Evolutionary conservation across 2,329 filamentous ascomycete genomes (phyloP).

Genomic region (Pyricularia sp.): DNA sequence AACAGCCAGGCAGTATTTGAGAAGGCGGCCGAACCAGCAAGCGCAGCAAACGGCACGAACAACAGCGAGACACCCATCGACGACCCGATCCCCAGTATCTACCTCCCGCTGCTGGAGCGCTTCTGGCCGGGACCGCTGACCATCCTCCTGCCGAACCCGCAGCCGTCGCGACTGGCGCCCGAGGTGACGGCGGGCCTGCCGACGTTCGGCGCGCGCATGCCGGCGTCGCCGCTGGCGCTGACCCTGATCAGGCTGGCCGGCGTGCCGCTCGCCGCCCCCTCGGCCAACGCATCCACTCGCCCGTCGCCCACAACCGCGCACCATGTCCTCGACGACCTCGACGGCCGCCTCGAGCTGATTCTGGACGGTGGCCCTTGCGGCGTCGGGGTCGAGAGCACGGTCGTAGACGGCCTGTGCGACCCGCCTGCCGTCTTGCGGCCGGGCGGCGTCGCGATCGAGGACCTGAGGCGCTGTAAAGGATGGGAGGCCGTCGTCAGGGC

Average conservation of each 20-base stretch:
- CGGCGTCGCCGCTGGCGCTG: constrained; percentile 72
- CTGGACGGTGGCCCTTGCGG: constrained; percentile 79
- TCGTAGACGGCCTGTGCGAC: constrained; percentile 78
- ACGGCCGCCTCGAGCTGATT: constrained; percentile 75
- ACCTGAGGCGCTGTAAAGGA: constrained; percentile 62
- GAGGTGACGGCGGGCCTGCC: constrained; percentile 80
- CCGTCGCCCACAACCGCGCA: constrained; percentile 85
- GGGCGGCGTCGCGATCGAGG: constrained; percentile 77
- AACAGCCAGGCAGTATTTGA: neutral
- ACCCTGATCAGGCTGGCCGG: constrained; percentile 74
- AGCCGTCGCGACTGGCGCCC: constrained; percentile 63
- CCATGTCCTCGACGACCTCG: constrained; percentile 79
- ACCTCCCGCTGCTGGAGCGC: constrained; percentile 63
- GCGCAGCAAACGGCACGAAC: neutral
- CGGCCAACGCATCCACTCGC: constrained; percentile 88
- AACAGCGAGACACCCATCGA: constrained; percentile 6
- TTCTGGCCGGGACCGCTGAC: constrained; percentile 97
- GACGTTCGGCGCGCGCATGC: constrained; percentile 89
- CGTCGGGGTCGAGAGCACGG: constrained; percentile 93
- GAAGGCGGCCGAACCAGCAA: neutral
- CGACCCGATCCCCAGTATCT: constrained; percentile 59
- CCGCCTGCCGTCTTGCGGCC: constrained; percentile 79
- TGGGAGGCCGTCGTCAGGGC: constrained; percentile 73
- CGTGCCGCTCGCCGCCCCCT: constrained; percentile 79
- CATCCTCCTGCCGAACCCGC: constrained; percentile 72